Percentiles rank a stretch among this genome's conserved stretches.
Evolutionary conservation across 1,284 basidiomycete species (phyloP).

Genomic region (Rhodofomes roseus): DNA sequence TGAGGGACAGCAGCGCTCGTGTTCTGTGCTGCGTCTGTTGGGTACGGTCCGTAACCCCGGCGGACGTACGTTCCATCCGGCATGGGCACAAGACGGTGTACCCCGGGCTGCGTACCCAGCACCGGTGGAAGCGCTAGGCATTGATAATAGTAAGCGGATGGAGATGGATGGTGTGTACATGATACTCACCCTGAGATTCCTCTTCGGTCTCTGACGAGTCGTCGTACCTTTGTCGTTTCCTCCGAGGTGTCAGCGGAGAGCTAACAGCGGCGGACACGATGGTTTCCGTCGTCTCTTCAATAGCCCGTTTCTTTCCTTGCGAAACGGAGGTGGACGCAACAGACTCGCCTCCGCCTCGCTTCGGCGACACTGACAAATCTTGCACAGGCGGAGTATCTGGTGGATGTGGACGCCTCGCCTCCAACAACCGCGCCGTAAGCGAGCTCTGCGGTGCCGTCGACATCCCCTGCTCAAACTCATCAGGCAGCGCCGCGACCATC

Average conservation of each 20-base stretch:
- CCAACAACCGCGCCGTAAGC: not conserved
- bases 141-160: not conserved
- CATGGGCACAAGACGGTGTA: not conserved
- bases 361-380: not conserved
- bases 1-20: not conserved
- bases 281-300: not conserved
- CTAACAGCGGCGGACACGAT: not conserved
- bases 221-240: slow-evolving; percentile 1
- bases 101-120: not conserved
- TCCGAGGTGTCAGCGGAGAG: not conserved
- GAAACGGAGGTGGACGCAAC: not conserved
- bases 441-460: not conserved
- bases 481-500: not conserved
- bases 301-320: not conserved
- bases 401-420: not conserved
- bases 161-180: not conserved
- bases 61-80: not conserved
- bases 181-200: slow-evolving; percentile 17
- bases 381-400: not conserved
- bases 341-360: not conserved
- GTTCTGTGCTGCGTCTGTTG: not conserved
- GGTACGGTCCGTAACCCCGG: not conserved
- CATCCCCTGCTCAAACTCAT: not conserved
- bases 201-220: slow-evolving; percentile 22
- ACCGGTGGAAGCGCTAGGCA: not conserved